These are phyloP conservation scores for Leccinum pachyderme DNA, from an alignment of 1,284 basidiomycete species.

Conservation along the genomic window DNA sequence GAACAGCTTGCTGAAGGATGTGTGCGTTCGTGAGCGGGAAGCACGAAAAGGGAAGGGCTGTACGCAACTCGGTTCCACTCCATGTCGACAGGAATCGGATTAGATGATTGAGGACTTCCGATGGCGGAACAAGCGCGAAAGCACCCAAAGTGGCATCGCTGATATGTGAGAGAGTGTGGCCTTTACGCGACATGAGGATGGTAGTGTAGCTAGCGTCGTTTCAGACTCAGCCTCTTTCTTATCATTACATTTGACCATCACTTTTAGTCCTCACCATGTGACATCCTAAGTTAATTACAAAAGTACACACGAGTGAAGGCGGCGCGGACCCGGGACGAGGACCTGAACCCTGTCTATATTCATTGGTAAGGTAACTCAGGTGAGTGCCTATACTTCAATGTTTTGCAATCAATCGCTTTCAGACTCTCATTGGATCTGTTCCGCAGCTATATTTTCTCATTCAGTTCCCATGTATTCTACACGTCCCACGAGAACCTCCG, in stretches of 20 bases:
- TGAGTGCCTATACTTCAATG: background rate
- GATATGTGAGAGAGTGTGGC: slow-evolving; percentile 41
- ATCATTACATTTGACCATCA: background rate
- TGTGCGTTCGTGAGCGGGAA: slow-evolving; percentile 17
- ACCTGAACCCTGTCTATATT: background rate
- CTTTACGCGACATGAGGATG: slow-evolving; percentile 40
- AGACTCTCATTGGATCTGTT: background rate
- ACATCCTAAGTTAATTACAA: background rate
- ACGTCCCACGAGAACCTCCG: background rate
- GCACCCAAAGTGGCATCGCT: slow-evolving; percentile 63
- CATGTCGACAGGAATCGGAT: slow-evolving; percentile 74
- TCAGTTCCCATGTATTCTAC: background rate
- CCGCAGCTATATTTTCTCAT: background rate
- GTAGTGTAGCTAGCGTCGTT: background rate
- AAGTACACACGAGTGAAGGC: background rate
- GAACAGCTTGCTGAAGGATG: slow-evolving; percentile 62
- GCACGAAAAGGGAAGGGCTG: slow-evolving; percentile 10
- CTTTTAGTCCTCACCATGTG: background rate
- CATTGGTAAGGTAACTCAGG: background rate
- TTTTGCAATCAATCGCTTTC: background rate
- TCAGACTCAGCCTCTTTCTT: background rate
- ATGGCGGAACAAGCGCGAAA: slow-evolving; percentile 56
- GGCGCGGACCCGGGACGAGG: background rate
- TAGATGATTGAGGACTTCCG: slow-evolving; percentile 65
- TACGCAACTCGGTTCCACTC: slow-evolving; percentile 78